These are phyloP conservation scores for Aspergillus transmontanensis DNA, from an alignment of 2,329 filamentous ascomycete genomes.

Conservation along the genomic window DNA sequence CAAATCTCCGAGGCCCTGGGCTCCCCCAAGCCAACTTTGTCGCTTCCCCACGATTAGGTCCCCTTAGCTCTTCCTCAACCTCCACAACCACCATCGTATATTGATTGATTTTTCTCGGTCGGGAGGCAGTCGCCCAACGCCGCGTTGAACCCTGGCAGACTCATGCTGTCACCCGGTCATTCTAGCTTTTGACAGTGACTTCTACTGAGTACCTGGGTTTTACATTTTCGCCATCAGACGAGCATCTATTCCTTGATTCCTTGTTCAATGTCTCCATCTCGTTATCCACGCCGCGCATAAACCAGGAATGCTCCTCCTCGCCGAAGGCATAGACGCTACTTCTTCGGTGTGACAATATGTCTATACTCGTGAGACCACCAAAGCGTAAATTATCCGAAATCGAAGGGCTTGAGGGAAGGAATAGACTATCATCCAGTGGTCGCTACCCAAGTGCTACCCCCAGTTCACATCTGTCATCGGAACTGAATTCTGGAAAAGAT, in stretches of 20 bases:
- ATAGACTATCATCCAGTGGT: conserved; percentile 1
- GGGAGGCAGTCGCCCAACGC: not conserved
- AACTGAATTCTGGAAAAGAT: not conserved
- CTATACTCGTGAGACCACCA: conserved; percentile 32
- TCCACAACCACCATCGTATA: not conserved
- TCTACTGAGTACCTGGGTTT: too few species aligned
- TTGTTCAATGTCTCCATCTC: not conserved
- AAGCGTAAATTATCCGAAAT: conserved; percentile 36
- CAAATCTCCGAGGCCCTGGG: conserved; percentile 2
- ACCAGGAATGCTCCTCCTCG: not conserved
- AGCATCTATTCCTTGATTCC: not conserved
- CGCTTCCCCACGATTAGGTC: conserved; percentile 17
- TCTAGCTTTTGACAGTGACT: not conserved
- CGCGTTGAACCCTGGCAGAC: not conserved
- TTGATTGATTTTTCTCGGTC: not conserved
- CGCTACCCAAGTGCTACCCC: conserved; percentile 4
- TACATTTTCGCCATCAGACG: not conserved
- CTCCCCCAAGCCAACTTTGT: not conserved
- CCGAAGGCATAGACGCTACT: not conserved
- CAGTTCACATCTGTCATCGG: not conserved
- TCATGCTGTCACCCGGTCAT: not conserved
- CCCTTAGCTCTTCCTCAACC: conserved; percentile 9
- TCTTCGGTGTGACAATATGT: conserved; percentile 27
- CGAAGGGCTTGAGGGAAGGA: conserved; percentile 18
- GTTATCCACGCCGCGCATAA: not conserved